Evolutionary conservation across 768 basidiomycete species (phyloP), one percentile per base, ranked within the genome.

Genomic region (Agaricus bisporus): DNA sequence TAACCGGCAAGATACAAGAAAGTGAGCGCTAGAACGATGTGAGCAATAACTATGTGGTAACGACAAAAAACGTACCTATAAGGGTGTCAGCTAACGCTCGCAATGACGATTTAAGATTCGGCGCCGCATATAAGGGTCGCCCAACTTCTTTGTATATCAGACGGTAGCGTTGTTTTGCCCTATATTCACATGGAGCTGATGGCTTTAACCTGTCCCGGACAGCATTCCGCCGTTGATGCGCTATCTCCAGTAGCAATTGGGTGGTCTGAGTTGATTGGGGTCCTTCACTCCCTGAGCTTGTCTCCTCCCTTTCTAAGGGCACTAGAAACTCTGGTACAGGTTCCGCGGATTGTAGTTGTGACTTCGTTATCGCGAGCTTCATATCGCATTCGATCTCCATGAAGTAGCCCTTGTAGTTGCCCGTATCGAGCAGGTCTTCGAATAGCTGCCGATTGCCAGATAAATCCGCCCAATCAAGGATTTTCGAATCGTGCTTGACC

Each of bases 71-170:
- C 36, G 36, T 35, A 39, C 36, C 38, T 36, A 49, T 17, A 22
- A 12, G 20, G 28, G 50, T 17, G 4, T 12, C 41, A 41, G 41
- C 53, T 9, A 26, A 26, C 22, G 20, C 10, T 20, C 32, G 25
- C 41, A 42, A 11, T 15, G 32, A 25, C 17, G 37, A 26, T 26
- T 8, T 26, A 7, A n/a, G 10, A 50, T 69, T 65, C 15, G 65
- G 57, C 5, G 68, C 68, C 49, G 72, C 66, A 58, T 72, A 42
- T 15, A 41, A 29, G 46, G 54, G 47, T 49, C 29, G 25, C 10
- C 48, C 48, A 9, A 14, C 18, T 7, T 37, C 17, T 3, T 28
- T 17, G n/a, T 48, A 48, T 20, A 48, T 28, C 14, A 32, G 3
- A 11, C 28, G 36, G 28, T 32, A 37, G 22, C 35, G 28, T 11